Evolutionary conservation across 768 basidiomycete genomes (phyloP).

Genomic region (Tylopilus sp.): DNA sequence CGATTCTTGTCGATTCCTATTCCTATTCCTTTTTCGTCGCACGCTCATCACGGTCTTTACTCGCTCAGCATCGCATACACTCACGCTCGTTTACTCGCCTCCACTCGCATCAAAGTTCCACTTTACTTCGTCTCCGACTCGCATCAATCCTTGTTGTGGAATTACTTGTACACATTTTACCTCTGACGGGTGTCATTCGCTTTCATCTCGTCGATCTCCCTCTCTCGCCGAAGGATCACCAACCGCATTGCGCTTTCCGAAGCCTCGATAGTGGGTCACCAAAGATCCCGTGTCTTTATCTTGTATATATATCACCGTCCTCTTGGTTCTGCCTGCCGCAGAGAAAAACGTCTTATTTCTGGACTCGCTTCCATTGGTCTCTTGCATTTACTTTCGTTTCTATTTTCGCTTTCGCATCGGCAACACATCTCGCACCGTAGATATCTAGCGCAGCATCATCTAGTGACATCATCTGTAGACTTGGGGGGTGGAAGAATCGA

Average conservation of each 20-base stretch:
- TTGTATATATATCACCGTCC: constrained; percentile 20
- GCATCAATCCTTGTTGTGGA: constrained; percentile 30
- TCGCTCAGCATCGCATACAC: neutral
- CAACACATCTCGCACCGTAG: constrained; percentile 14
- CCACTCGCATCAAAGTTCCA: constrained; percentile 3
- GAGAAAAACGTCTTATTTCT: neutral
- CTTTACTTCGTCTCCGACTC: constrained; percentile 10
- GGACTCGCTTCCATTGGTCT: constrained; percentile 1
- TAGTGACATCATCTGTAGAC: constrained; percentile 25
- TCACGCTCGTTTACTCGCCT: constrained; percentile 12
- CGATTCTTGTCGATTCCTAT: neutral
- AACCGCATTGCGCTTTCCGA: neutral
- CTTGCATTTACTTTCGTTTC: neutral
- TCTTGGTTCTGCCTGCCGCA: neutral
- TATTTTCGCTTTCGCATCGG: constrained; percentile 2
- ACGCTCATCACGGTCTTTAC: constrained; percentile 17
- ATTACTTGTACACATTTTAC: constrained; percentile 31
- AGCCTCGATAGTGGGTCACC: neutral
- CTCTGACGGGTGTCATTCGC: constrained; percentile 14
- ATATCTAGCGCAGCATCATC: constrained; percentile 17
- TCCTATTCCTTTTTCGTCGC: neutral
- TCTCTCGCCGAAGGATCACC: neutral
- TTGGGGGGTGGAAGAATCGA: constrained; percentile 14
- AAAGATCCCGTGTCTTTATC: constrained; percentile 11
- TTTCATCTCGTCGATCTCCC: constrained; percentile 5